Evolutionary conservation across 2,329 filamentous ascomycete genomes (phyloP).

Genomic region (Xylaria sp.): DNA sequence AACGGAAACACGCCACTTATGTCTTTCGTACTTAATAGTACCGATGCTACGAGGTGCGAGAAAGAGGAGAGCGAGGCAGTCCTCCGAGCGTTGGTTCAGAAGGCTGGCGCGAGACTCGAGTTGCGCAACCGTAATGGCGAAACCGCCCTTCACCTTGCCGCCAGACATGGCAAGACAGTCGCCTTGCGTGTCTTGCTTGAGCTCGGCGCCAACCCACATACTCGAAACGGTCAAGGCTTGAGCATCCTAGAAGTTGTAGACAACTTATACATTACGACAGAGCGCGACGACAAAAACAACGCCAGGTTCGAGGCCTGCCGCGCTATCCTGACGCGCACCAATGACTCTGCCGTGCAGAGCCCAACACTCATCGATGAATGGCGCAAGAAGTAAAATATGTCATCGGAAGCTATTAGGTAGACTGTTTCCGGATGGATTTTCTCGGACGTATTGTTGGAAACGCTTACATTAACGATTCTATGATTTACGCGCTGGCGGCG

Average conservation of each 20-base stretch:
- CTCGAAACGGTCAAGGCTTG: constrained; percentile 56
- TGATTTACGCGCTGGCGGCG: constrained; percentile 22
- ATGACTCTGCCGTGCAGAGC: constrained; percentile 49
- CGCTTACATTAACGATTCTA: constrained; percentile 26
- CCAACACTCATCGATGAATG: constrained; percentile 57
- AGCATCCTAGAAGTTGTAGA: constrained; percentile 61
- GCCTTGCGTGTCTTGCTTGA: constrained; percentile 59
- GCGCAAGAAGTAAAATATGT: constrained; percentile 35
- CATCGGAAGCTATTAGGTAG: not conserved
- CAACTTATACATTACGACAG: constrained; percentile 50
- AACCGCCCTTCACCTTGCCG: constrained; percentile 65
- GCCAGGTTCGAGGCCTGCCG: constrained; percentile 59
- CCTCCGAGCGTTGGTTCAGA: constrained; percentile 54
- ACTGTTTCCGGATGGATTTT: constrained; percentile 6
- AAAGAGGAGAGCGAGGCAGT: constrained; percentile 60
- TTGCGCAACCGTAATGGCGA: constrained; percentile 65
- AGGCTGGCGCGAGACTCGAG: constrained; percentile 57
- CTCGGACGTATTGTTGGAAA: not conserved
- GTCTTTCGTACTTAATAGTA: constrained; percentile 62
- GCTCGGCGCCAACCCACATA: constrained; percentile 60
- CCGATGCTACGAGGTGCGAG: constrained; percentile 54
- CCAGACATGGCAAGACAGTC: constrained; percentile 63
- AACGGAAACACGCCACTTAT: constrained; percentile 65
- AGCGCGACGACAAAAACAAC: constrained; percentile 50
- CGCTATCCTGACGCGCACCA: constrained; percentile 56